A percentile compares a stretch with the other conserved stretches of the same genome.
phyloP scores from a whole-genome alignment of 768 basidiomycete species.

The Lactarius pseudohatsudake region DNA sequence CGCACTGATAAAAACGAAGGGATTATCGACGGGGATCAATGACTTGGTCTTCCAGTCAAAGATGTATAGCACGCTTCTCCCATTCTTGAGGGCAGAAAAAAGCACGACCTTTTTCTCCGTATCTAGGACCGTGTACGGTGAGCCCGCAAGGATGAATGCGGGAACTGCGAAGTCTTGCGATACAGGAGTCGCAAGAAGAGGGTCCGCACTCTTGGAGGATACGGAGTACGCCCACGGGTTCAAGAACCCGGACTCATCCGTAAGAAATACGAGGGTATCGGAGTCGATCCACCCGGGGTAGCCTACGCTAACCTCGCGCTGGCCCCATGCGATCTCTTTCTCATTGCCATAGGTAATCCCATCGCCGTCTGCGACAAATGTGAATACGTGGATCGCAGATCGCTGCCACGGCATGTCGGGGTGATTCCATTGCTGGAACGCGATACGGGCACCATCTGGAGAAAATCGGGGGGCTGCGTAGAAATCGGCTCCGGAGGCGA shows the following conservation, averaged over 20 bases:
- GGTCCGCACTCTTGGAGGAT: conserved; percentile 2
- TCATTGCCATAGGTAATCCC: conserved; percentile 13
- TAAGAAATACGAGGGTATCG: conserved; percentile 12
- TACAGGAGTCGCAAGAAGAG: conserved; percentile 3
- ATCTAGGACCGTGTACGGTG: conserved; percentile 10
- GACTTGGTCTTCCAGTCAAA: background rate
- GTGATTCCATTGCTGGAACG: conserved; percentile 68
- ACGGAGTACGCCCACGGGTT: conserved; percentile 16
- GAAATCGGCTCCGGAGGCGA: conserved; percentile 67
- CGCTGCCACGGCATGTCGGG: conserved; percentile 77
- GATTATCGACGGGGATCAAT: conserved; percentile 11
- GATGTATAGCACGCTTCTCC: conserved; percentile 6
- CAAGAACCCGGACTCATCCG: conserved; percentile 19
- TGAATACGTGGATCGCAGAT: conserved; percentile 52
- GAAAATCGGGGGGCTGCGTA: conserved; percentile 63
- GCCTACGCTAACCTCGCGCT: conserved; percentile 13
- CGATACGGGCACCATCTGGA: conserved; percentile 54
- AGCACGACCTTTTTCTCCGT: background rate
- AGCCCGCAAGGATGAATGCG: conserved; percentile 9
- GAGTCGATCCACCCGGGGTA: conserved; percentile 17
- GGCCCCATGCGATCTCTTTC: conserved; percentile 11
- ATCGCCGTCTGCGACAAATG: conserved; percentile 37
- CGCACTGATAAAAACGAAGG: conserved; percentile 9
- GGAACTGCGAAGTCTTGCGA: conserved; percentile 16
- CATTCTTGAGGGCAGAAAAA: conserved; percentile 10